A percentile compares a stretch with the other conserved stretches of the same genome.
These are phyloP conservation scores for Rhypophila decipiens DNA, from an alignment of 495 filamentous ascomycete species.

Conservation along the genomic window DNA sequence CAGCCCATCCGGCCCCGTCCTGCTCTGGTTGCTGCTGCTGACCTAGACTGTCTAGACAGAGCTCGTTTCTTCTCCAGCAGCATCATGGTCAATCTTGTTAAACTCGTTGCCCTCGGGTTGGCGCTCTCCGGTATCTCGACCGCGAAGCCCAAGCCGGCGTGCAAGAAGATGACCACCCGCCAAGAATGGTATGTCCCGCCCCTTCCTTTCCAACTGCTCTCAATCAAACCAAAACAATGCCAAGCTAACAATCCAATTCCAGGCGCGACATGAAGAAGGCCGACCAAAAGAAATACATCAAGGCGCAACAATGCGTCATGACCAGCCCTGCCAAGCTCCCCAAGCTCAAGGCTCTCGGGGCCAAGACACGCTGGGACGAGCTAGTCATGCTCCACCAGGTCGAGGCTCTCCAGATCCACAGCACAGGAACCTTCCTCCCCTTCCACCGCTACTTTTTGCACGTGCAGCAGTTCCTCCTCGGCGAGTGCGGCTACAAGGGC, in stretches of 20 bases:
- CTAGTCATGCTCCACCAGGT: constrained; percentile 19
- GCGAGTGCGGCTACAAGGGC: constrained; percentile 39
- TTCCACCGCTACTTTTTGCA: constrained; percentile 45
- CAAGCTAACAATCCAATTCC: not conserved
- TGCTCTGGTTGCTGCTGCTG: not conserved
- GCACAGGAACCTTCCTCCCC: constrained; percentile 33
- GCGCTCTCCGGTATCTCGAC: constrained; percentile 1
- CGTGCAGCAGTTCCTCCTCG: constrained; percentile 36
- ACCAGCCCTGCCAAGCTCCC: not conserved
- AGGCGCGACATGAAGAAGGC: not conserved
- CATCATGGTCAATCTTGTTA: constrained; percentile 2
- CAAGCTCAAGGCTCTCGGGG: constrained; percentile 10
- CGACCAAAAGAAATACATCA: not conserved
- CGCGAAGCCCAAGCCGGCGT: not conserved
- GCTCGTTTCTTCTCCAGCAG: not conserved
- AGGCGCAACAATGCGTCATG: not conserved
- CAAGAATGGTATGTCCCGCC: not conserved
- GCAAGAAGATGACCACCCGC: not conserved
- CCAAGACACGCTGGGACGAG: constrained; percentile 35
- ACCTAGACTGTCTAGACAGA: not conserved
- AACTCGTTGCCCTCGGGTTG: constrained; percentile 3
- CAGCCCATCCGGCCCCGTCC: not conserved
- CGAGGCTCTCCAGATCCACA: constrained; percentile 12
- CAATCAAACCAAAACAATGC: not conserved
- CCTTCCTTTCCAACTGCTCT: too few relatives aligned